Conservation (phyloP, 768 basidiomycete species). For the Ramaria sp. region DNA sequence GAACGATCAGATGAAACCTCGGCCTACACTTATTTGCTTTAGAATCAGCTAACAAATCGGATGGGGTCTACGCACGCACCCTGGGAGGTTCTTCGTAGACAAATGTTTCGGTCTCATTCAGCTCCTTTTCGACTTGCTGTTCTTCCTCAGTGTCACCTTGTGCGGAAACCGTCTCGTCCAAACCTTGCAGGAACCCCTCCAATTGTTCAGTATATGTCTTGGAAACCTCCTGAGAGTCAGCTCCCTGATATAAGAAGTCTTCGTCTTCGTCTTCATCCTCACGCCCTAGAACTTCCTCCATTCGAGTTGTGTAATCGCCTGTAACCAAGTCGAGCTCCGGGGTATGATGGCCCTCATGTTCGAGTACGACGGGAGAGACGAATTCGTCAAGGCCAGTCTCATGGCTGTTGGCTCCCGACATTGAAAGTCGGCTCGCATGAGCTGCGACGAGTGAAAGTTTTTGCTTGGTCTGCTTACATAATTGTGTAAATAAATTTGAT, state of each 20-base stretch:
- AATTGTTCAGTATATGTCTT: constrained; percentile 4
- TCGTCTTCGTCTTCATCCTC: constrained; percentile 29
- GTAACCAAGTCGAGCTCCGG: not conserved
- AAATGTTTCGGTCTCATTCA: constrained; percentile 7
- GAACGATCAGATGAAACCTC: constrained; percentile 17
- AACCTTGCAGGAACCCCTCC: not conserved
- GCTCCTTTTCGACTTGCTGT: constrained; percentile 5
- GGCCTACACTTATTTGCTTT: constrained; percentile 15
- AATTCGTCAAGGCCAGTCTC: not conserved
- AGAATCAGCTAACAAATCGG: not conserved
- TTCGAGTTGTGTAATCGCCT: constrained; percentile 50
- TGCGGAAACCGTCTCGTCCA: not conserved
- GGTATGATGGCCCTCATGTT: not conserved
- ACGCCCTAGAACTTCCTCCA: constrained; percentile 50
- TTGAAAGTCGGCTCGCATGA: not conserved
- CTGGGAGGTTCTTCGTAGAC: constrained; percentile 3
- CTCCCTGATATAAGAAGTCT: constrained; percentile 14
- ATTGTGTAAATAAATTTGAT: not conserved
- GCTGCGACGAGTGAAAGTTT: not conserved
- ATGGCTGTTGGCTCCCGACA: not conserved
- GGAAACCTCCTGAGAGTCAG: not conserved
- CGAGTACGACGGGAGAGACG: not conserved
- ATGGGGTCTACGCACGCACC: not conserved
- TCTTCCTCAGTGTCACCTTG: constrained; percentile 2
- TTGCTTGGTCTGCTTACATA: not conserved